phyloP scores from a whole-genome alignment of 2,329 filamentous ascomycete species.

The Clonostachys rosea region DNA sequence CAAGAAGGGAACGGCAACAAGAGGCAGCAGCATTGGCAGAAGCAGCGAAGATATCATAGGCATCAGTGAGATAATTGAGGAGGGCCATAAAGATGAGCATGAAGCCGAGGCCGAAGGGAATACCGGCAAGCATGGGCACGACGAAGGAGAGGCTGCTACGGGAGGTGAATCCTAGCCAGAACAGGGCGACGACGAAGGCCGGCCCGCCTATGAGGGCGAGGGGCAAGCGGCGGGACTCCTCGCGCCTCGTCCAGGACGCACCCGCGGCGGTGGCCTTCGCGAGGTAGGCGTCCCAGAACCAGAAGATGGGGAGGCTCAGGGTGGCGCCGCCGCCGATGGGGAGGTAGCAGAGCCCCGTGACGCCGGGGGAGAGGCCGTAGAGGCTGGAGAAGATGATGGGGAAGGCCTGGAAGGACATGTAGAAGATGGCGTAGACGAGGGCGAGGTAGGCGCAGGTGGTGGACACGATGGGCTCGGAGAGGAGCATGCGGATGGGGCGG shows the following conservation, averaged over 20 bases:
- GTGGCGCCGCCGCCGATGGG: slow-evolving; percentile 61
- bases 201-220: slow-evolving; percentile 68
- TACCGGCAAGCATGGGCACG: slow-evolving; percentile 53
- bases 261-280: slow-evolving; percentile 40
- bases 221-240: slow-evolving; percentile 67
- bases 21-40: slow-evolving; percentile 81
- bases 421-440: slow-evolving; percentile 61
- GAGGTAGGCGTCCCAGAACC: slow-evolving; percentile 60
- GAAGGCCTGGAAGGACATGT: slow-evolving; percentile 75
- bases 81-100: slow-evolving; percentile 60
- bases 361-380: slow-evolving; percentile 60
- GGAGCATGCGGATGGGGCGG: slow-evolving; percentile 67
- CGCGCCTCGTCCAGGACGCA: slow-evolving; percentile 53
- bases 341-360: slow-evolving; percentile 64
- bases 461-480: slow-evolving; percentile 68
- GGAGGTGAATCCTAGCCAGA: slow-evolving; percentile 60
- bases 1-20: slow-evolving; percentile 89
- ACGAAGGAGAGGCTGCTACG: slow-evolving; percentile 41
- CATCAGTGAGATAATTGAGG: slow-evolving; percentile 61
- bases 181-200: slow-evolving; percentile 49
- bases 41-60: slow-evolving; percentile 64
- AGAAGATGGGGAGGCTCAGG: slow-evolving; percentile 56
- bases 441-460: slow-evolving; percentile 68
- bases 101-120: slow-evolving; percentile 59
- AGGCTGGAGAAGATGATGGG: slow-evolving; percentile 61